Percentiles rank a stretch among this genome's conserved stretches.
Conservation (phyloP, 768 basidiomycete genomes). For the Tulasnella sp. region DNA sequence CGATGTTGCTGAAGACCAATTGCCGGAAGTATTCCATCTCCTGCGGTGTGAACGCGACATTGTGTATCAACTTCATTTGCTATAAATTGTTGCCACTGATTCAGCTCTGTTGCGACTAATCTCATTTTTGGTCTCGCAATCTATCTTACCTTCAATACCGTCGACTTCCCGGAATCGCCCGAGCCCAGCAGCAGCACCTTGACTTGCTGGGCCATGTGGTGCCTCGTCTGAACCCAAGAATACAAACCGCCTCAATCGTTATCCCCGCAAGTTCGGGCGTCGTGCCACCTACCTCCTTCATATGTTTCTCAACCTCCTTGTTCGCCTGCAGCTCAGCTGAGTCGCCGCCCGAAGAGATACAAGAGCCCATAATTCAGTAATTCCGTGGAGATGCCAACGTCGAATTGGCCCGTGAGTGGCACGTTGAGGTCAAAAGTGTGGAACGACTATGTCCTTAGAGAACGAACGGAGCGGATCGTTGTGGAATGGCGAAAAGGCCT, state of each 20-base stretch:
- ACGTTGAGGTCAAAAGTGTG: no score
- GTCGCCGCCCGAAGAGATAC: neutral
- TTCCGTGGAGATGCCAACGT: no score
- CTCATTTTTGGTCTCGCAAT: no score
- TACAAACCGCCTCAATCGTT: neutral
- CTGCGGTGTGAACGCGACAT: constrained; percentile 63
- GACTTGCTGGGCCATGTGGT: constrained; percentile 7
- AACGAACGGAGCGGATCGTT: no score
- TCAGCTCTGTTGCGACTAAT: neutral
- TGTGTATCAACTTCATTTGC: constrained; percentile 97
- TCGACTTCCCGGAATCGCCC: constrained; percentile 89
- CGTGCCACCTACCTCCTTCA: neutral
- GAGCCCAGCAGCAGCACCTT: constrained; percentile 85
- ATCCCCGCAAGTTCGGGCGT: neutral
- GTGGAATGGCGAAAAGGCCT: no score
- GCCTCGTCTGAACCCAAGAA: neutral
- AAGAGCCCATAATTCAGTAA: no score
- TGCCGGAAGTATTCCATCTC: constrained; percentile 88
- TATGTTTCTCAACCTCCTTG: neutral
- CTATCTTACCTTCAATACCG: constrained; percentile 61
- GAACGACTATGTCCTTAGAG: no score
- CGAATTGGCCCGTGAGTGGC: no score
- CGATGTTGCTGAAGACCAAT: constrained; percentile 85
- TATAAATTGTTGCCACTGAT: constrained; percentile 24
- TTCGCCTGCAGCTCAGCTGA: neutral